Evolutionary conservation across 2,329 filamentous ascomycete genomes (phyloP), one percentile per base, ranked within the genome.

Genomic region (Stagonosporopsis tanaceti): DNA sequence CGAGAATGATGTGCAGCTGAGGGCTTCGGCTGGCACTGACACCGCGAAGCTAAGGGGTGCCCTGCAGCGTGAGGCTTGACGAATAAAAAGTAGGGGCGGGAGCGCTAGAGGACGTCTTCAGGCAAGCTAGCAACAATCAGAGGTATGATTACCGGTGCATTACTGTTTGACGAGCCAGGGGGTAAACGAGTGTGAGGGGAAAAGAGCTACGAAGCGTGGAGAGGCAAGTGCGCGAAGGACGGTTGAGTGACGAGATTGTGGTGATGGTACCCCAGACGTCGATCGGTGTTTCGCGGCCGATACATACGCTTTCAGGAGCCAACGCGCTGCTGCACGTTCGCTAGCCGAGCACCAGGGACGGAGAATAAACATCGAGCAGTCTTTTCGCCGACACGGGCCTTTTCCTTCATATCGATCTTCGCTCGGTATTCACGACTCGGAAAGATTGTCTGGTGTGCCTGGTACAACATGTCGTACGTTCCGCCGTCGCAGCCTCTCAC

Each of bases 1-100:
- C n/a, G 32, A 22, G 32, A 17, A 42, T 52, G 48, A 46, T 50
- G 30, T 50, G 48, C 54, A 61, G 54, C 48, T 57, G 38, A 57
- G 25, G 20, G 47, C 55, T 53, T 52, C 39, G 51, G 42, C 45
- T 53, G 44, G 53, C 45, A 54, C 53, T 59, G 47, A 54, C 46
- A 56, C 47, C 50, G 59, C 62, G 48, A 59, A 57, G 50, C 60
- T 54, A 57, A 51, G 57, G 57, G 40, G 57, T 47, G 55, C 53
- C 61, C 62, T 65, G 65, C 56, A 64, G 58, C 50, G 48, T 52
- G 42, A 47, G 15, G 57, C 51, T 51, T 38, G 51, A 55, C 55
- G 57, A 62, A 62, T 47, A 46, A 61, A 57, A 64, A 54, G 58
- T 24, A 53, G 50, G 25, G 45, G 40, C 39, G 61, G 45, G 22